phyloP scores from a whole-genome alignment of 2,329 filamentous ascomycete species.

The Phyllosticta paracitricarpa region DNA sequence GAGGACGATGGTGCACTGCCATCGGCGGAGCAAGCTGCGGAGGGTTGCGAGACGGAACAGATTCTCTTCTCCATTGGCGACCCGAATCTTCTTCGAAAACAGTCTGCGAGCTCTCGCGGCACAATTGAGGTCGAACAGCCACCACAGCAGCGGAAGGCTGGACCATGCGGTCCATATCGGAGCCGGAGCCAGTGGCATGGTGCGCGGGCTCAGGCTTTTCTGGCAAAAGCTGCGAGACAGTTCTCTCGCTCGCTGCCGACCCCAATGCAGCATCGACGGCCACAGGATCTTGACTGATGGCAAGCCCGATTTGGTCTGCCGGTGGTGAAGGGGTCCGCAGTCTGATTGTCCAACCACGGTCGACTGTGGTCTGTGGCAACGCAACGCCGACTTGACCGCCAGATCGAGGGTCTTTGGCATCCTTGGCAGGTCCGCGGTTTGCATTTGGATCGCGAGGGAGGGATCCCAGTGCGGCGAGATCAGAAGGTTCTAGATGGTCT shows the following conservation, averaged over 20 bases:
- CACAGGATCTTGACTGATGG: constrained; percentile 23
- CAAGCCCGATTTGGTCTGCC: constrained; percentile 27
- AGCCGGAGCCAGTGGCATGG: not conserved
- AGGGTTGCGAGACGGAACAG: not conserved
- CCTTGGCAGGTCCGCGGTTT: not conserved
- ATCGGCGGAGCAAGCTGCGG: not conserved
- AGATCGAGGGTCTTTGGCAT: constrained; percentile 9
- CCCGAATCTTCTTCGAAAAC: constrained; percentile 25
- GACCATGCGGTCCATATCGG: not conserved
- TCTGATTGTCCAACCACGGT: not conserved
- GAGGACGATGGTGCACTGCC: not conserved
- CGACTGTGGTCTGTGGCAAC: not conserved
- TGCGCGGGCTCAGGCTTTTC: constrained; percentile 14
- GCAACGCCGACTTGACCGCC: constrained; percentile 8
- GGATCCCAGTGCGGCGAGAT: not conserved
- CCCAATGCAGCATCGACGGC: not conserved
- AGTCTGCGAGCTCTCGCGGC: constrained; percentile 24
- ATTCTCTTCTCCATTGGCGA: not conserved
- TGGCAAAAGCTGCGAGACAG: constrained; percentile 15
- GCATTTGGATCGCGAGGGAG: not conserved
- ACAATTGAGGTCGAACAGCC: not conserved
- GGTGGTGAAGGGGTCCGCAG: constrained; percentile 13
- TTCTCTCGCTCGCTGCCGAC: constrained; percentile 10
- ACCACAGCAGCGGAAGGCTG: not conserved
- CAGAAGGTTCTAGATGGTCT: not conserved